phyloP scores from a whole-genome alignment of 768 basidiomycete genomes.

The Neoboletus brunneissimus region DNA sequence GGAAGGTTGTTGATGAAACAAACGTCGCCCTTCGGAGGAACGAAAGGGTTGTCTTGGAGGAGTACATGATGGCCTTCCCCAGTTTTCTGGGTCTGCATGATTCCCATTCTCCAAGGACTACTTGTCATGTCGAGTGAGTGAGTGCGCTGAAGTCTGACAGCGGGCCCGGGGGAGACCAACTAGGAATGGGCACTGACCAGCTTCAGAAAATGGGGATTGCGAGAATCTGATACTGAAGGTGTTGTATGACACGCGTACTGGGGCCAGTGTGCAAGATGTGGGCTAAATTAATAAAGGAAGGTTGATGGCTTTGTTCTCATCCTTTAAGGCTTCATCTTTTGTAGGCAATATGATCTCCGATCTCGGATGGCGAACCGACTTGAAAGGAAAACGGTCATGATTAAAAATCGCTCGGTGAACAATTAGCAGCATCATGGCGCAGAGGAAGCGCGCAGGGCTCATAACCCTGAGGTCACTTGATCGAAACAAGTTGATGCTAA shows the following conservation, averaged over 20 bases:
- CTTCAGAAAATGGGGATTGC: not conserved
- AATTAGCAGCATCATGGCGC: constrained; percentile 41
- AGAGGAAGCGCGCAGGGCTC: constrained; percentile 49
- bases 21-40: constrained; percentile 38
- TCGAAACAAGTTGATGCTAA: constrained; percentile 46
- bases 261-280: not conserved
- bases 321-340: too few species aligned
- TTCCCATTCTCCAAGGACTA: constrained; percentile 2
- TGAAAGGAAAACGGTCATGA: not conserved
- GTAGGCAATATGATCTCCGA: too few species aligned
- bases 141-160: too few species aligned
- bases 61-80: constrained; percentile 15
- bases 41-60: constrained; percentile 46
- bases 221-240: not conserved
- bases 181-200: not conserved
- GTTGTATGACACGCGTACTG: not conserved
- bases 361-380: not conserved
- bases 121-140: not conserved
- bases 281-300: not conserved
- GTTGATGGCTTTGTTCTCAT: not conserved
- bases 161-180: not conserved
- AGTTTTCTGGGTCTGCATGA: not conserved
- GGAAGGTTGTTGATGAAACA: constrained; percentile 55
- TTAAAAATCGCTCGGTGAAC: accelerated
- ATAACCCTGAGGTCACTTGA: constrained; percentile 50